Base-by-base conservation (phyloP, 192 early-diverging fungal species). In the Allomyces macrogynus region DNA sequence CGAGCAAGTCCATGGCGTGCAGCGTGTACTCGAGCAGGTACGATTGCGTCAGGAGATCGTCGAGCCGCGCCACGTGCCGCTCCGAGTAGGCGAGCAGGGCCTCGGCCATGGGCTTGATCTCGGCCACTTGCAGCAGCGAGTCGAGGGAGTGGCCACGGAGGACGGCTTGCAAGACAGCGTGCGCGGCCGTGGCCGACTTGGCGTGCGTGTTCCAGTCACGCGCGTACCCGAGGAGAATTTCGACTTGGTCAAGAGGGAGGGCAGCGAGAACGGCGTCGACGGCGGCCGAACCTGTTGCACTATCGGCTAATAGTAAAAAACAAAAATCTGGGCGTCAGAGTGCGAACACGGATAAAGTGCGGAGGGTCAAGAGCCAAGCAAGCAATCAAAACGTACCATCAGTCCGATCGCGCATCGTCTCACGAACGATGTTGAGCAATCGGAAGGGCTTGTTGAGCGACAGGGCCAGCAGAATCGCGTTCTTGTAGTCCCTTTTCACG, bases 181-280 rank as follows among this genome's bases (percentile, higher is more conserved):
- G 93, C 11, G 94, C 90, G 25, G 85, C 75, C 44, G 75, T 72
- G 20, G 87, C 78, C 70, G 87, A 80, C 73, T 86, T 89, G 16
- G 85, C 80, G 67, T 93, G 88, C 5, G 94, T 95, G 79, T 97
- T 99, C 94, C 93, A 97, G 74, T 90, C 86, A 63, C 89, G 82
- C 61, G 94, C 84, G 73, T 89, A 94, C 8, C 73, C 71, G 61
- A 96, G 73, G 22, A 99, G 70, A 62, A 88, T 84, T 60, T 85
- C 86, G 23, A 96, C 72, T 68, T 95, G 81, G 22, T 84, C 83
- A 3, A 67, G 68, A 0, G 82, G 75, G 25, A 93, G 72, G 23
- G 80, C 74, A 43, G 71, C 70, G 49, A 93, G 71, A 23, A 89
- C 83, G 24, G 81, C 72, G 71, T 93, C 91, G 14, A 93, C 80